Conservation (phyloP, 495 filamentous ascomycete species). For the Trichocladium uniseriatum region DNA sequence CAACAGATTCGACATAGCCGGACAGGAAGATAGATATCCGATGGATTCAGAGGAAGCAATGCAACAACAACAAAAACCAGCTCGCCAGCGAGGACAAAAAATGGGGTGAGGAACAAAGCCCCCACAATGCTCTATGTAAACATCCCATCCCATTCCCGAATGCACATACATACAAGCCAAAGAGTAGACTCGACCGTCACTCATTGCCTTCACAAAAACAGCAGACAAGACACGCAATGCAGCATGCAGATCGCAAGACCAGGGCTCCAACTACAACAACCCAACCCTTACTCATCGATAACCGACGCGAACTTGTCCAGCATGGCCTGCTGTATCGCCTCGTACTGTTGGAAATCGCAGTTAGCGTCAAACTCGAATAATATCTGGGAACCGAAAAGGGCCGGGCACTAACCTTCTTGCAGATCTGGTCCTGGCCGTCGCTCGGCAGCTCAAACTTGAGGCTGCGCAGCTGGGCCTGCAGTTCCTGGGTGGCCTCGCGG, state of each 20-base stretch:
- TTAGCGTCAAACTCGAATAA: not conserved
- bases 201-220: not conserved
- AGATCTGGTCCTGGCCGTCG: constrained; percentile 63
- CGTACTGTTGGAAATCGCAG: constrained; percentile 58
- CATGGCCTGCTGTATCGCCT: constrained; percentile 82
- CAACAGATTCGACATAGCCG: too few species aligned
- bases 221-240: not conserved
- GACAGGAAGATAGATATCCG: too few species aligned
- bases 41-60: not conserved
- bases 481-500: constrained; percentile 76
- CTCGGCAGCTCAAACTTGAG: constrained; percentile 95
- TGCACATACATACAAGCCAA: not conserved
- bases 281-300: constrained; percentile 68
- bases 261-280: not conserved
- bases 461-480: constrained; percentile 69
- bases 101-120: not conserved
- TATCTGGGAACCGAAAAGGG: not conserved
- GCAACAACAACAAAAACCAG: not conserved
- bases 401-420: constrained; percentile 56
- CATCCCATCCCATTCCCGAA: not conserved
- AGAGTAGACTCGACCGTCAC: not conserved
- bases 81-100: not conserved
- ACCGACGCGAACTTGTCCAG: constrained; percentile 92
- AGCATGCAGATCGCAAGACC: not conserved
- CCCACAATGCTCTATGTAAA: not conserved